Evolutionary conservation across 2,329 filamentous ascomycete genomes (phyloP), one percentile per base, ranked within the genome.

Genomic region (Fusarium chaquense): DNA sequence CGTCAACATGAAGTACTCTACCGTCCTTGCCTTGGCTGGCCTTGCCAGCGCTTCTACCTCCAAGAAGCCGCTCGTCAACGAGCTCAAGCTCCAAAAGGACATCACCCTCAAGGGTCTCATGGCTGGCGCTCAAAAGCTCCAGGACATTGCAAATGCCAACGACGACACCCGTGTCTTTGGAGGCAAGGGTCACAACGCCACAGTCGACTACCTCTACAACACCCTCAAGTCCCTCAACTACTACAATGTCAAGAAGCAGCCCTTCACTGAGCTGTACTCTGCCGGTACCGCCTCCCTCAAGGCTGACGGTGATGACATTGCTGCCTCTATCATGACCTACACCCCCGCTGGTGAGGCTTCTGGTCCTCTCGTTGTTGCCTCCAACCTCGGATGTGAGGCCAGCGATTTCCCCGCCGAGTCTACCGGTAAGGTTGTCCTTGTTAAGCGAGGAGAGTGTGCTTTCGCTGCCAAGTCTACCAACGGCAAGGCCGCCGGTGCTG

Each of bases 401-500:
- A 76, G 78, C 15, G 87, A 90, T 74, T 91, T 82, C 76, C 85
- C 89, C 1, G 78, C 81, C 3, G 80, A 80, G 18, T 79, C 88
- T 16, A 72, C 81, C 5, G 88, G 86, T 38, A 86, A 83, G 22
- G 84, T 91, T 46, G 89, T 87, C 7, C 80, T 91, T 24, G 83
- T 91, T 56, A 82, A 82, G 8, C 85, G 89, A 70, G 89, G 90
- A 58, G 78, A 72, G 2, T 92, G 90, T 75, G 71, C 83, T 18
- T 91, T 91, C 59, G 84, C 81, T 10, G 72, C 82, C 24, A 91
- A 92, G 81, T 83, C 87, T 9, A 77, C 82, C 38, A 78, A 84
- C 20, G 89, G 89, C 26, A 85, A 84, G 61, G 73, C 77, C 1
- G 87, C 89, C 3, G 87, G 89, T 20, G 90, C 90, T 2, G 76